Evolutionary conservation across 805 yeast species (phyloP), one percentile per base, ranked within the genome.

Genomic region (Myxozyma nipponensis): DNA sequence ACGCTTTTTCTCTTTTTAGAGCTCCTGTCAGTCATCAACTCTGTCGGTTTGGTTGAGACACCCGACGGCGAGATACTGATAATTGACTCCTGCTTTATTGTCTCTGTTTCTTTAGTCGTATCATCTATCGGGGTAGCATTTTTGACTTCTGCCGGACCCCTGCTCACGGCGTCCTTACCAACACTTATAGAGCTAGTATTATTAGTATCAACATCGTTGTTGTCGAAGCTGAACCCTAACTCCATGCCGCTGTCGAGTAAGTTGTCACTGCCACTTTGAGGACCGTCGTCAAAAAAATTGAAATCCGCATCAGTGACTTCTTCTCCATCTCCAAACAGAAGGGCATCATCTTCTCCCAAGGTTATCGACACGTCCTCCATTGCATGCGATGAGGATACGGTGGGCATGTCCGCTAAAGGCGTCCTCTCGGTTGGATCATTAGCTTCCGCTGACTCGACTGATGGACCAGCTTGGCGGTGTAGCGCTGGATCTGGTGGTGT

Each of bases 1-100:
- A 83, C 79, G 39, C 95, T 86, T 70, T 77, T 45, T 66, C 70
- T 44, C 65, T 67, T 44, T 43, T 42, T 46, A 34, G 7, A 35
- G 24, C 40, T 22, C 15, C 23, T 1, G 19, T 18, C 41, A 15
- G 37, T 38, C 2, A 46, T 35, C 6, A 61, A 59, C 30, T 57
- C 60, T 39, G 62, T 62, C 18, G 59, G 59, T 4, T 44, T 48
- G 15, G 49, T 47, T 26, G 42, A 34, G 44, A 37, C 46, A 46
- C 42, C 24, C n/a, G 34, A 18, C 15, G 38, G 38, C 17, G 38
- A 10, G 9, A n/a, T 35, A 7, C 15, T n/a, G 19, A 7, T 18
- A 7, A 13, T 17, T 37, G 37, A 17, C 18, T 39, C 18, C 19
- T 36, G 42, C 10, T 35, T 35, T 15, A 19, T 37, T 9, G 48